phyloP scores from a whole-genome alignment of 2,329 filamentous ascomycete species.

The Botrytis pseudocinerea region DNA sequence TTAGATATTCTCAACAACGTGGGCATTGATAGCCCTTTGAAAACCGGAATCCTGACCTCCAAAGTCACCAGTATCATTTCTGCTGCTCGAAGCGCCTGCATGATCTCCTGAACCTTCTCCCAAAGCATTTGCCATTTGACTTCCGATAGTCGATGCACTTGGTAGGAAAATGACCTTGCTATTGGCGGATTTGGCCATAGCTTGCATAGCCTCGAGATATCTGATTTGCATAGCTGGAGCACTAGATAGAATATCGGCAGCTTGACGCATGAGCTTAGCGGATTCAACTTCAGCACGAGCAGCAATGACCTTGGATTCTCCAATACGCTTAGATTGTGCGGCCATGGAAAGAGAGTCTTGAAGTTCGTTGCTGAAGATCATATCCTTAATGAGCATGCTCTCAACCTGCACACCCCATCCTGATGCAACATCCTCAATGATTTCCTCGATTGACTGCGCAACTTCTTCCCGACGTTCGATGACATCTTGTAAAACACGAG shows the following conservation, averaged over 20 bases:
- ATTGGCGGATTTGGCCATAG: constrained; percentile 94
- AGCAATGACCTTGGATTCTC: constrained; percentile 97
- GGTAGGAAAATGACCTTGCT: constrained; percentile 85
- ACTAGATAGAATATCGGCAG: constrained; percentile 87
- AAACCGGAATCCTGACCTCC: constrained; percentile 61
- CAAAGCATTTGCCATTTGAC: constrained; percentile 53
- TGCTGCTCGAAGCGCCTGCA: constrained; percentile 45
- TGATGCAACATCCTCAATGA: constrained; percentile 91
- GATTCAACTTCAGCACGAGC: constrained; percentile 96
- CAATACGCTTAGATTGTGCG: constrained; percentile 96
- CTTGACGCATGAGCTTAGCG: constrained; percentile 89
- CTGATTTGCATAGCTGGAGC: constrained; percentile 98
- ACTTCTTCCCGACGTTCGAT: constrained; percentile 98
- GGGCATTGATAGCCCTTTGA: constrained; percentile 78
- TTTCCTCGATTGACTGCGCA: constrained; percentile 90
- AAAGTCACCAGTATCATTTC: constrained; percentile 49
- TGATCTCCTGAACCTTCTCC: constrained; percentile 57
- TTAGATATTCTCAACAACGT: constrained; percentile 83
- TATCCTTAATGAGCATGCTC: constrained; percentile 99
- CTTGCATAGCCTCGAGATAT: constrained; percentile 97
- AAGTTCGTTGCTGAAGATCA: constrained; percentile 92
- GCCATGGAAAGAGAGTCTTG: constrained; percentile 98
- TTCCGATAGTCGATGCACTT: constrained; percentile 57
- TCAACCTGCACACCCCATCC: constrained; percentile 97
- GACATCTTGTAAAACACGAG: constrained; percentile 92